Base-by-base conservation (phyloP, 352 stramenopile genomes). In the Pythium catenulatum region DNA sequence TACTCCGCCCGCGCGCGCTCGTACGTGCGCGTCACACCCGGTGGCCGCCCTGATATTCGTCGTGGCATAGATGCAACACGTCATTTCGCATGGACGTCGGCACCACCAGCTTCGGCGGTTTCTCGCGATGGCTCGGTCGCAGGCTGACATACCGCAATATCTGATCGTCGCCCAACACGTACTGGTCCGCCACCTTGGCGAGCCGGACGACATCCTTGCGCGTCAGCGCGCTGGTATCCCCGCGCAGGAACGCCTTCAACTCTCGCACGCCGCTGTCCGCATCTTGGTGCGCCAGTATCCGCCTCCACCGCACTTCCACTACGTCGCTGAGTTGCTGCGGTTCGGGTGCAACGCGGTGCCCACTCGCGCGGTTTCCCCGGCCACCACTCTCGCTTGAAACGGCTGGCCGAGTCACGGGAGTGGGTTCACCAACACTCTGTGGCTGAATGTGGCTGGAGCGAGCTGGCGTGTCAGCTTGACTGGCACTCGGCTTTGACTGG, bases 111-210 rank as follows among this genome's bases (percentile, higher is more conserved):
- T 43, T 39, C 7, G 63, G 39, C 43, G 65, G 39, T 52, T 68
- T 59, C 2, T 56, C 63, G 8, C 56, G n/a, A 3, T 19, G n/a
- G 3, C 45, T 61, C 5, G 41, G 48, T 23, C 15, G 21, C 11
- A 37, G 13, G 34, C 61, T 58, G 11, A 83, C 39, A 70, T 83
- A 83, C n/a, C 54, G 56, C 21, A 87, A 34, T 11, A 87, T 21
- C 5, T 36, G 37, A 25, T 73, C 2, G 27, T 56, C 36, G 34
- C 79, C 81, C 7, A 87, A 25, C 1, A 70, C 46, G 32, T 59
- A 87, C 48, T 83, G 63, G 46, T 82, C 81, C 13, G 48, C 72
- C 11, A 82, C 32, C 39, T 83, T 87, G 14, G 81, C 81, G 15
- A 74, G 43, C 32, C 45, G 11, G 2, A 32, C 36, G 15, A 74